These are phyloP conservation scores for Lodderomyces oxycetoniae DNA, from an alignment of 1,139 yeast species.

Conservation along the genomic window DNA sequence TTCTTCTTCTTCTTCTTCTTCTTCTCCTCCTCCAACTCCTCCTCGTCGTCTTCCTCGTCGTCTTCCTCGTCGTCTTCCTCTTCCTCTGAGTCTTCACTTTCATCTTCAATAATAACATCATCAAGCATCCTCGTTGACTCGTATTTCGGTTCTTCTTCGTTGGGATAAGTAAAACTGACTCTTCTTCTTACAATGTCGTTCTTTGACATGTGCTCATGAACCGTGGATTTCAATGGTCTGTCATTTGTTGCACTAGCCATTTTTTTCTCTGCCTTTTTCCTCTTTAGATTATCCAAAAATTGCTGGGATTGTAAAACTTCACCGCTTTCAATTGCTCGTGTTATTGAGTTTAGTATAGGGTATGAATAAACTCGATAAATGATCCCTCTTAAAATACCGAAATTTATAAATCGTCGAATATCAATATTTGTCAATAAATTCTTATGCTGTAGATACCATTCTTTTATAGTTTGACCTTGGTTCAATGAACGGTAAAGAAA, in stretches of 20 bases:
- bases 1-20: slow-evolving; percentile 1
- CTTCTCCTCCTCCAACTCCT: slow-evolving; percentile 3
- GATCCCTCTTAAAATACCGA: slow-evolving; percentile 78
- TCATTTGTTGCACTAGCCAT: slow-evolving; percentile 9
- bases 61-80: slow-evolving; percentile 12
- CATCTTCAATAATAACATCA: slow-evolving; percentile 14
- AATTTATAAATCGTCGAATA: slow-evolving; percentile 75
- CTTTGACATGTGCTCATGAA: slow-evolving; percentile 27
- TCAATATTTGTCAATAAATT: slow-evolving; percentile 62
- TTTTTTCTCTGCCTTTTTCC: slow-evolving; percentile 9
- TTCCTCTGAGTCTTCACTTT: slow-evolving; percentile 20
- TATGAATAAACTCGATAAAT: slow-evolving; percentile 77
- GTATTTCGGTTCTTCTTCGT: too few species aligned
- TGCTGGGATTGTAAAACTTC: slow-evolving; percentile 27
- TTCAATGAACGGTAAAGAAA: slow-evolving; percentile 71
- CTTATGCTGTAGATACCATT: slow-evolving; percentile 71
- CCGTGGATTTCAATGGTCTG: slow-evolving; percentile 22
- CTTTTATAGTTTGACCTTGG: slow-evolving; percentile 72
- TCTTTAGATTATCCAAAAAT: slow-evolving; percentile 22
- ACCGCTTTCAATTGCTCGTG: slow-evolving; percentile 31
- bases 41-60: slow-evolving; percentile 12
- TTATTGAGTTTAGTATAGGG: slow-evolving; percentile 51
- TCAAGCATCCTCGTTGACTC: too few species aligned
- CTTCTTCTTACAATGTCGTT: slow-evolving; percentile 21
- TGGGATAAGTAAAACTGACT: slow-evolving; percentile 37